Conservation (phyloP, 495 filamentous ascomycete species). For the Aspergillus cristatus region DNA sequence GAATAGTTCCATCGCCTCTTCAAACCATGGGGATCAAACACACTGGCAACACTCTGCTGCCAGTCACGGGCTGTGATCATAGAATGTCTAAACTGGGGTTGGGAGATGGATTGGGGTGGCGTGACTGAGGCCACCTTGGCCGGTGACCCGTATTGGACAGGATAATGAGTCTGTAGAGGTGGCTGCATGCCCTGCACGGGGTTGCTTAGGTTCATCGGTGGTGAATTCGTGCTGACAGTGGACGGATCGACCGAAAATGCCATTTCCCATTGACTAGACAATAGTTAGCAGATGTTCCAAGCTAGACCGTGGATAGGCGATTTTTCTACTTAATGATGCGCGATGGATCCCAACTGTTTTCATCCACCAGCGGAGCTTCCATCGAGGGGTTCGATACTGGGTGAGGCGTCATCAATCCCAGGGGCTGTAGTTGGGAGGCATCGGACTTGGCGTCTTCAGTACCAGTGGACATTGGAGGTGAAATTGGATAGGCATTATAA, state of each 20-base stretch:
- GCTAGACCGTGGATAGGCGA: neutral
- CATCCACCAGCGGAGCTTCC: conserved; percentile 54
- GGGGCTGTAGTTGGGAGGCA: conserved; percentile 66
- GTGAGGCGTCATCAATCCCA: conserved; percentile 60
- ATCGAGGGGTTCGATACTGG: conserved; percentile 36
- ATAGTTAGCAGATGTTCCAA: conserved; percentile 17
- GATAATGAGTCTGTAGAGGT: conserved; percentile 24
- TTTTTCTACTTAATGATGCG: conserved; percentile 74
- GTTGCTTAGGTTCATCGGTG: conserved; percentile 31
- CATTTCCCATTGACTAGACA: conserved; percentile 77
- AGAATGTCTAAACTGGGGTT: conserved; percentile 48
- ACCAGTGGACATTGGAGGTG: conserved; percentile 71
- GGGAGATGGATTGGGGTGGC: conserved; percentile 39
- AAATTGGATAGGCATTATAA: conserved; percentile 68
- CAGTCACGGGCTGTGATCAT: conserved; percentile 92
- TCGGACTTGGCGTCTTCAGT: conserved; percentile 71
- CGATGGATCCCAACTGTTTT: conserved; percentile 79
- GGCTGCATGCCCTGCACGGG: conserved; percentile 23
- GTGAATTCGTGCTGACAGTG: conserved; percentile 40
- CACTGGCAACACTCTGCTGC: conserved; percentile 89
- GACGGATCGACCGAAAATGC: conserved; percentile 65
- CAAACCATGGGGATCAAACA: conserved; percentile 64
- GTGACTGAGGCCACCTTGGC: conserved; percentile 26
- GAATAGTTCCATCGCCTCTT: conserved; percentile 63
- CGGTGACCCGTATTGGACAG: conserved; percentile 29